Evolutionary conservation across 345 rosid species (phyloP).

Genomic region (Eucalyptus camaldulensis): DNA sequence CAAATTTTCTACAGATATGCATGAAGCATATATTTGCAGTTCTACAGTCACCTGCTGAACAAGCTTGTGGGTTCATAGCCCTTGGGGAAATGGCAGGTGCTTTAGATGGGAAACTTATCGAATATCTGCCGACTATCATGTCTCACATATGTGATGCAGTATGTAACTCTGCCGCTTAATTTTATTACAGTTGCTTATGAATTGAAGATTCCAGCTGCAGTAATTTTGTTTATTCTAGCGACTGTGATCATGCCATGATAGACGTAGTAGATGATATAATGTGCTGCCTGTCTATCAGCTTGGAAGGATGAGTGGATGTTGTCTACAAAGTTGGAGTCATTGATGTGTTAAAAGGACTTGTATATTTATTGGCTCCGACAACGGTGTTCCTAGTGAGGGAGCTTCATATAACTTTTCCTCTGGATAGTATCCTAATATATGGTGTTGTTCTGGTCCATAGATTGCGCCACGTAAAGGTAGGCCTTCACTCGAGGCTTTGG

Average conservation of each 20-base stretch:
- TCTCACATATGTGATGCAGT: conserved; percentile 92
- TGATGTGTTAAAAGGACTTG: neutral
- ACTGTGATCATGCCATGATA: neutral
- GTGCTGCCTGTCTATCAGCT: neutral
- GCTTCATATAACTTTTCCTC: neutral
- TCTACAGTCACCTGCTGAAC: conserved; percentile 75
- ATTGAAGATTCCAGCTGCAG: neutral
- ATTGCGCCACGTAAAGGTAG: conserved; percentile 97
- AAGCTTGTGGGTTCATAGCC: conserved; percentile 94
- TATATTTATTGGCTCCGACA: neutral
- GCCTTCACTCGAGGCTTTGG: conserved; percentile 89
- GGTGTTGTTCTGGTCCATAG: conserved; percentile 22
- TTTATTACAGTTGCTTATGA: neutral
- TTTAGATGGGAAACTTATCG: conserved; percentile 85
- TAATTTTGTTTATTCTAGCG: neutral
- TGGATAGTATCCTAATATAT: neutral
- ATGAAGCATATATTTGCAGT: conserved; percentile 91
- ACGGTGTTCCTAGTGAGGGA: neutral
- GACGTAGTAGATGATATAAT: neutral
- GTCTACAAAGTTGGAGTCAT: neutral
- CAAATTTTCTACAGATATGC: conserved; percentile 59
- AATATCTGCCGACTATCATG: conserved; percentile 93
- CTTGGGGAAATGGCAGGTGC: conserved; percentile 99
- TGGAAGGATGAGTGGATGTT: neutral
- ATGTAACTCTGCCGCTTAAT: conserved; percentile 3